A percentile compares a stretch with the other conserved stretches of the same genome.
phyloP scores from a whole-genome alignment of 1,139 yeast genomes.

The Debaryomyces coudertii region DNA sequence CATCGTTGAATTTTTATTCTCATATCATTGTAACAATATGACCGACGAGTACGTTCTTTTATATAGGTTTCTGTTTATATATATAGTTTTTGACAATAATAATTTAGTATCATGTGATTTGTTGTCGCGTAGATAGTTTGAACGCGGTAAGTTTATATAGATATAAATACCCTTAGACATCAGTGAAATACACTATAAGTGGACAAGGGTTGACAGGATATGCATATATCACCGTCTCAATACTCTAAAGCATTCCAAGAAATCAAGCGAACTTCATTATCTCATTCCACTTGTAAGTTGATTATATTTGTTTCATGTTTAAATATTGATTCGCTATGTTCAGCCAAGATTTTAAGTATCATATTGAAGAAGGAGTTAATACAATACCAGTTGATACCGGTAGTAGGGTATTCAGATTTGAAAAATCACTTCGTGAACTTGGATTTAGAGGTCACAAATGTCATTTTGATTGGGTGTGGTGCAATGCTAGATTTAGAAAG shows the following conservation, averaged over 20 bases:
- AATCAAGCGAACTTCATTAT: conserved; percentile 63
- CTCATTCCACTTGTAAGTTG: conserved; percentile 88
- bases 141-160: conserved; percentile 8
- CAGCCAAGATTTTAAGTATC: conserved; percentile 73
- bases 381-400: conserved; percentile 88
- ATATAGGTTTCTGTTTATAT: conserved; percentile 1
- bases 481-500: conserved; percentile 86
- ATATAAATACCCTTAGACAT: neutral
- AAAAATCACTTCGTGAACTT: conserved; percentile 61
- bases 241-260: conserved; percentile 62
- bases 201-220: conserved; percentile 21
- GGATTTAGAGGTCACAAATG: conserved; percentile 77
- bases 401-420: conserved; percentile 89
- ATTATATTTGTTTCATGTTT: conserved; percentile 89
- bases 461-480: conserved; percentile 91
- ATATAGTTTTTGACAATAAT: neutral
- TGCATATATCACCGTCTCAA: conserved; percentile 68
- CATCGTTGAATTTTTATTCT: neutral
- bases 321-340: conserved; percentile 90
- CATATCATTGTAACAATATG: neutral
- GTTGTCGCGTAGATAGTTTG: conserved; percentile 1
- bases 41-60: conserved; percentile 5
- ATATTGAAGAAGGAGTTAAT: conserved; percentile 79
- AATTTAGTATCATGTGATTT: conserved; percentile 1
- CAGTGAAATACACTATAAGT: neutral